Evolutionary conservation across 257 asterid species (phyloP).

Genomic region (Solanum dulcamara): DNA sequence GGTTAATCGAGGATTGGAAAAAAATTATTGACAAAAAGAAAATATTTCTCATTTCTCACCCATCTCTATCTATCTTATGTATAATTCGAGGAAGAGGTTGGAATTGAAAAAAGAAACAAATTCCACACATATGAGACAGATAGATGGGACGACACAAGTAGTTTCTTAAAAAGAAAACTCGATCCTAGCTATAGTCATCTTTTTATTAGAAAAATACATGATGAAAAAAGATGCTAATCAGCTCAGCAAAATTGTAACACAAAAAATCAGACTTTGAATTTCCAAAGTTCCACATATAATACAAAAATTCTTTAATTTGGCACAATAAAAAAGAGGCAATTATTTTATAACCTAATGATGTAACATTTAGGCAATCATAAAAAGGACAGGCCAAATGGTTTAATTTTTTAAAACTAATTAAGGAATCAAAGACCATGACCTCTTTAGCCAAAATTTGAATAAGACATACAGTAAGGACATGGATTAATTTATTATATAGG

Average conservation of each 20-base stretch:
- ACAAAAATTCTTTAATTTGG: background rate
- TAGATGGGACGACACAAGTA: rapidly evolving
- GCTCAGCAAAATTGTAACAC: no score
- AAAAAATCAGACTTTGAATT: background rate
- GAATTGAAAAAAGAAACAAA: background rate
- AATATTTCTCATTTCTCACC: rapidly evolving
- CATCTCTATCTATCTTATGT: background rate
- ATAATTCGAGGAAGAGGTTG: background rate
- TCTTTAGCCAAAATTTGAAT: background rate
- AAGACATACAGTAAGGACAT: background rate
- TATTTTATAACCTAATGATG: background rate
- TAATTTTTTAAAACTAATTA: background rate
- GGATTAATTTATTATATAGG: background rate
- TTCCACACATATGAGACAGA: background rate
- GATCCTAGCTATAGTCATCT: background rate
- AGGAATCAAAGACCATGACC: background rate
- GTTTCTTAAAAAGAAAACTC: no score
- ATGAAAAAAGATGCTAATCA: no score
- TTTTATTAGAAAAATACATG: background rate
- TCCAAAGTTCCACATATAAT: background rate
- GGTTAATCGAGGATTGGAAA: rapidly evolving
- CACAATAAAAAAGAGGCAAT: background rate
- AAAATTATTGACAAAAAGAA: background rate
- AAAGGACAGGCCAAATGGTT: background rate
- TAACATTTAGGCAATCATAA: background rate